phyloP scores from a whole-genome alignment of 1,139 yeast species.

The Debaryomyces coudertii region DNA sequence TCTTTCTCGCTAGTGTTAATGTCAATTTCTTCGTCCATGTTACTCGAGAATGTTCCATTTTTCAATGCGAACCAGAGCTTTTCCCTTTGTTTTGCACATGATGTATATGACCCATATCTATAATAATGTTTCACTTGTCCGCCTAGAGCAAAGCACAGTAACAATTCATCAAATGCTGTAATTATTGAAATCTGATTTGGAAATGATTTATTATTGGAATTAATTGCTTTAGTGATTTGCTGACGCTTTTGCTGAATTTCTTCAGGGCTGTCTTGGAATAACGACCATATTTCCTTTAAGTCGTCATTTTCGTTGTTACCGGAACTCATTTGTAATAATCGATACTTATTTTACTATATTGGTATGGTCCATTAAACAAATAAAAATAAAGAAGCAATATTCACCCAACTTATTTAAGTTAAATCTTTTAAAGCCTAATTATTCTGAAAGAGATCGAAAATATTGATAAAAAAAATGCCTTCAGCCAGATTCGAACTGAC shows the following conservation, averaged over 20 bases:
- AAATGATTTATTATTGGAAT: constrained; percentile 35
- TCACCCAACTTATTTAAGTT: neutral
- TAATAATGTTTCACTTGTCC: constrained; percentile 85
- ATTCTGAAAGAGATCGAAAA: neutral
- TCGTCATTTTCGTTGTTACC: constrained; percentile 2
- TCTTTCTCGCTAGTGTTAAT: constrained; percentile 47
- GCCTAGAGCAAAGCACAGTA: constrained; percentile 85
- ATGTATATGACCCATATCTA: constrained; percentile 74
- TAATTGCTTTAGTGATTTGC: constrained; percentile 30
- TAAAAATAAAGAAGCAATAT: neutral
- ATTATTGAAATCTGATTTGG: constrained; percentile 47
- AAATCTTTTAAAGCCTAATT: neutral
- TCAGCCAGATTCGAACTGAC: constrained; percentile 84
- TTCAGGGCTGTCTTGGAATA: constrained; percentile 39
- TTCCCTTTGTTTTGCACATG: constrained; percentile 69
- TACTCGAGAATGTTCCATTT: constrained; percentile 43
- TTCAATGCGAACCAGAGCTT: constrained; percentile 82
- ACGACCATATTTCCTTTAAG: constrained; percentile 32
- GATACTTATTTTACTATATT: neutral
- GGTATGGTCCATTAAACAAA: neutral
- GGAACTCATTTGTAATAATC: constrained; percentile 1
- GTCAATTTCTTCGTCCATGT: constrained; percentile 20
- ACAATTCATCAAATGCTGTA: constrained; percentile 84
- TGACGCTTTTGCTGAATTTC: constrained; percentile 38
- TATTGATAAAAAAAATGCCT: constrained; percentile 49